Percentiles rank a stretch among this genome's conserved stretches.
phyloP scores from a whole-genome alignment of 768 basidiomycete genomes.

The Russula sp. region DNA sequence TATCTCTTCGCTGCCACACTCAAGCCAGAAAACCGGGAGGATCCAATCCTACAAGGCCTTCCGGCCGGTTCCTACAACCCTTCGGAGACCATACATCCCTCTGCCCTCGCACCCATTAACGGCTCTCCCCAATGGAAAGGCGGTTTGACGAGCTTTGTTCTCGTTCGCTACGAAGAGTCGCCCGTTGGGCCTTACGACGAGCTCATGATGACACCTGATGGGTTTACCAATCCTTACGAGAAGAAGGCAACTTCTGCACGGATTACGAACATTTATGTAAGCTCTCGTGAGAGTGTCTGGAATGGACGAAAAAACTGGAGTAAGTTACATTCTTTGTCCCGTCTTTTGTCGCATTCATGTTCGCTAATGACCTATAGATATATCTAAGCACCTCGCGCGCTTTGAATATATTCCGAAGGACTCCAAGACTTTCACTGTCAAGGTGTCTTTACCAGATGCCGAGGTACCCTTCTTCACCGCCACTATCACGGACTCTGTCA shows the following conservation, averaged over 20 bases:
- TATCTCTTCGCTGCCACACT: slow-evolving; percentile 9
- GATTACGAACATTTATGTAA: slow-evolving; percentile 27
- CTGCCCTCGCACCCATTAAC: slow-evolving; percentile 19
- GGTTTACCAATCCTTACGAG: slow-evolving; percentile 11
- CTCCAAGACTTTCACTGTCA: background rate
- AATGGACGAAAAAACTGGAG: slow-evolving; percentile 29
- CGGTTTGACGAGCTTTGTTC: background rate
- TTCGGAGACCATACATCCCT: slow-evolving; percentile 21
- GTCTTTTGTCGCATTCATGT: too few species aligned
- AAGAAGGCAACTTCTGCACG: slow-evolving; percentile 3
- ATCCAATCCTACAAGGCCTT: slow-evolving; percentile 24
- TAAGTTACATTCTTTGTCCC: background rate
- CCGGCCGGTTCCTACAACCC: slow-evolving; percentile 24
- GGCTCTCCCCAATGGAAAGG: slow-evolving; percentile 20
- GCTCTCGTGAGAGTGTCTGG: slow-evolving; percentile 10
- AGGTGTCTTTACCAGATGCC: slow-evolving; percentile 7
- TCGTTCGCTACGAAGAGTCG: slow-evolving; percentile 19
- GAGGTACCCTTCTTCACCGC: slow-evolving; percentile 25
- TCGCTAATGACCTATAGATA: slow-evolving; percentile 6
- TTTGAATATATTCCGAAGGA: slow-evolving; percentile 15
- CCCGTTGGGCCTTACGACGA: slow-evolving; percentile 30
- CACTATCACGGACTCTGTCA: slow-evolving; percentile 18
- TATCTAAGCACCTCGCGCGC: slow-evolving; percentile 22
- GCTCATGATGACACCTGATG: slow-evolving; percentile 1
- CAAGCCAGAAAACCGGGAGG: slow-evolving; percentile 16